Percentiles rank a stretch among this genome's conserved stretches.
phyloP scores from a whole-genome alignment of 2,329 filamentous ascomycete species.

The Lasiodiplodia sp. region DNA sequence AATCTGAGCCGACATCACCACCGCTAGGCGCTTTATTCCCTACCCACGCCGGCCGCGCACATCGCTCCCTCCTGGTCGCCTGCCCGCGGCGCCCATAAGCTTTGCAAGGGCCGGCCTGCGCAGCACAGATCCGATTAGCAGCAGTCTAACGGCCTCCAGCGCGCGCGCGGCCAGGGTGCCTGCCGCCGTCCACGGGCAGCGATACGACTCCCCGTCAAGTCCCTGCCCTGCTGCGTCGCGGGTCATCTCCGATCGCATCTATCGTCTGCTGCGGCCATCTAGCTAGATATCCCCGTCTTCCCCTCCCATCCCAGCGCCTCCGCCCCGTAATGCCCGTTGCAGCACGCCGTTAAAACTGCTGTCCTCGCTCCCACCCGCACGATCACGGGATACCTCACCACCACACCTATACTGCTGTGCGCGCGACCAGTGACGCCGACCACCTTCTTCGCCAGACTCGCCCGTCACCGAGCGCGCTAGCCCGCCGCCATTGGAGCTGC shows the following conservation, averaged over 20 bases:
- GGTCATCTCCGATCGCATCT: constrained; percentile 50
- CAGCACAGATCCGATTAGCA: constrained; percentile 29
- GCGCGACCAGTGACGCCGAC: constrained; percentile 1
- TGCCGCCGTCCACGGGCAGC: constrained; percentile 25
- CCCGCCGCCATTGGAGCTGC: constrained; percentile 21
- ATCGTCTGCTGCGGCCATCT: constrained; percentile 30
- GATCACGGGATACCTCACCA: constrained; percentile 24
- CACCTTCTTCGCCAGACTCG: not conserved
- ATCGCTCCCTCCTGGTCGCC: constrained; percentile 23
- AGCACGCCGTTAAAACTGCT: constrained; percentile 28
- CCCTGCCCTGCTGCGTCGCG: constrained; percentile 32
- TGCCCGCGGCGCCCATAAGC: constrained; percentile 27
- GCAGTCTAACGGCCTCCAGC: constrained; percentile 25
- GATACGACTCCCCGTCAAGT: constrained; percentile 20
- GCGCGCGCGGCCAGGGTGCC: constrained; percentile 26
- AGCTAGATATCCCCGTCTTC: constrained; percentile 37
- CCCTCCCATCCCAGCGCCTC: constrained; percentile 28
- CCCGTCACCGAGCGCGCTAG: constrained; percentile 4
- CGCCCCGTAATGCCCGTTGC: constrained; percentile 21
- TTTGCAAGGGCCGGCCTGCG: constrained; percentile 26
- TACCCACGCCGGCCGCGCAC: constrained; percentile 18
- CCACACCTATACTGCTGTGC: constrained; percentile 3
- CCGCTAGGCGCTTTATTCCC: constrained; percentile 15
- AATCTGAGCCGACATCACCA: constrained; percentile 22
- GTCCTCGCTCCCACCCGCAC: constrained; percentile 4